Base-by-base conservation (phyloP, 768 basidiomycete species). In the Boletus pseudopeckii region DNA sequence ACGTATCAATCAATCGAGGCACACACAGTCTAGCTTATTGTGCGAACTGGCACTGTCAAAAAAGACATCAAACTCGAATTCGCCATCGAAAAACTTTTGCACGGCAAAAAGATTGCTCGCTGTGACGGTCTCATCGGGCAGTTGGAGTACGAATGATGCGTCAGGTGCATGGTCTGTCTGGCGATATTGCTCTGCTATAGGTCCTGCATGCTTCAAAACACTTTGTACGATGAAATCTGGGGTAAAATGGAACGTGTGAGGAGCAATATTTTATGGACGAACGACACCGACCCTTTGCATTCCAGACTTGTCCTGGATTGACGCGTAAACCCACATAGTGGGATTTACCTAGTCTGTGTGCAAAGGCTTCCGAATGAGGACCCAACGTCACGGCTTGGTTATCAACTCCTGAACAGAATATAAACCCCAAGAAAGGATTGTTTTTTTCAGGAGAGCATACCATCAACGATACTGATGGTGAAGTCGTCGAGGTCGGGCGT, bases 31-130 rank as follows among this genome's bases (percentile, higher is more conserved):
- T 18, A 94, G 71, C 54, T 79, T 80, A 54, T 83, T 80, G 54
- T 80, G 80, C 13, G 79, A 75, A 61, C 86, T 90, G 28, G 71
- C 82, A 52, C 88, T 87, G 61, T 97, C 92, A 64, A 85, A 97
- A 69, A 86, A 84, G 15, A 98, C 79, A 62, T 98, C 96, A 65
- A 95, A 93, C 53, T 88, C 82, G 73, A 96, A 98, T 28, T 80
- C 75, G 1, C 90, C 92, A 11, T 91, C 86, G 56, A 88, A 92
- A 5, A 76, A 76, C 66, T 93, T 95, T 69, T 98, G 95, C 44
- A 95, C 79, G 11, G 88, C 93, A 64, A 79, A 93, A 26, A 97
- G 76, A 64, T 93, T 96, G 68, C 88, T 88, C 39, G 78, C 80
- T 13, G 79, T 77, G 50, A 84, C 78, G 8, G 83, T 74, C 45